phyloP scores from a whole-genome alignment of 1,139 yeast genomes.

The Taphrina betulina region DNA sequence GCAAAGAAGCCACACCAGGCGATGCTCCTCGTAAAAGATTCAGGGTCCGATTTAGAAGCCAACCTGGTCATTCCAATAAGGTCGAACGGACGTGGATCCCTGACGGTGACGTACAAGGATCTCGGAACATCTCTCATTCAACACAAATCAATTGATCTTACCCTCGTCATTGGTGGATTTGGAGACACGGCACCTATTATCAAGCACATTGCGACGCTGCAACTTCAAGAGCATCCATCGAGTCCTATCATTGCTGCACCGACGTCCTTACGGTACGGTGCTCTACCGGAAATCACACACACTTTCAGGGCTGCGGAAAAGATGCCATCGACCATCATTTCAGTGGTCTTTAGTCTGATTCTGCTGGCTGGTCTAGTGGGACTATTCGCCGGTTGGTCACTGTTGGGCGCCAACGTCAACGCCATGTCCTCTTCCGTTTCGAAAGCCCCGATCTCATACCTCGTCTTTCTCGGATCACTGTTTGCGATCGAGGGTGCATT shows the following conservation, averaged over 20 bases:
- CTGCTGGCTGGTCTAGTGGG: conserved; percentile 11
- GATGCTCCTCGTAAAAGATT: conserved; percentile 25
- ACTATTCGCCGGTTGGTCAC: conserved; percentile 1
- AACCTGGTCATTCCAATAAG: conserved; percentile 25
- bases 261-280: conserved; percentile 4
- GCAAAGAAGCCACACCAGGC: conserved; percentile 31
- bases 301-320: conserved; percentile 19
- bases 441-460: conserved; percentile 15
- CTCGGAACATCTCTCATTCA: conserved; percentile 5
- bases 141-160: conserved; percentile 13
- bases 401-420: conserved; percentile 13
- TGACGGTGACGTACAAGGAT: conserved; percentile 11
- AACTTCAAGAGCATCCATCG: background rate
- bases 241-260: conserved; percentile 2
- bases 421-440: conserved; percentile 7
- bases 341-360: conserved; percentile 6
- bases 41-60: conserved; percentile 17
- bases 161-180: conserved; percentile 33
- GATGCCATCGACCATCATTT: conserved; percentile 16
- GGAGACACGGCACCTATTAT: conserved; percentile 16
- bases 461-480: conserved; percentile 19
- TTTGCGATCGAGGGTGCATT: conserved; percentile 18
- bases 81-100: conserved; percentile 18
- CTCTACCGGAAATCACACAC: conserved; percentile 28
- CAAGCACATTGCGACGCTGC: conserved; percentile 12